Evolutionary conservation across 2,329 filamentous ascomycete genomes (phyloP).

Genomic region (Cladobotryum protrusum): DNA sequence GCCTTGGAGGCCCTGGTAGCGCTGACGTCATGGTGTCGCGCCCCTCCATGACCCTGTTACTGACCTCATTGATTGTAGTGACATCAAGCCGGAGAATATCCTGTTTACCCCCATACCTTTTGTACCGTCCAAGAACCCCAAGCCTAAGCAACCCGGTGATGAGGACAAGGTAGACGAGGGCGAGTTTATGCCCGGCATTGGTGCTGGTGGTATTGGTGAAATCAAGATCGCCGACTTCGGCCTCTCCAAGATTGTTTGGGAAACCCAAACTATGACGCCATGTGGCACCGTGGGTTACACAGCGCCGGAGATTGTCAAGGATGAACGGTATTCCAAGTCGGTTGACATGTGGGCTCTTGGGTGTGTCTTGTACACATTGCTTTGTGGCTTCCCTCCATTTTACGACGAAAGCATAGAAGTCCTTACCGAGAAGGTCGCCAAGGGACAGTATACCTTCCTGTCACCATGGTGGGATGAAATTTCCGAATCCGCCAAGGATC

Average conservation of each 20-base stretch:
- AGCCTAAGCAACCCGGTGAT: slow-evolving; percentile 77
- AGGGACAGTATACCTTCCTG: slow-evolving; percentile 93
- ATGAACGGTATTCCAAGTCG: slow-evolving; percentile 96
- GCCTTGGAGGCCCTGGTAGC: not conserved
- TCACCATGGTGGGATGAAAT: slow-evolving; percentile 99
- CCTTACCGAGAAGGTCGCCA: slow-evolving; percentile 93
- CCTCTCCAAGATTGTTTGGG: slow-evolving; percentile 96
- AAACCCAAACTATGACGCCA: slow-evolving; percentile 97
- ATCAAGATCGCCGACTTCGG: slow-evolving; percentile 99
- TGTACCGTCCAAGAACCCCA: slow-evolving; percentile 71
- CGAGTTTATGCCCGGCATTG: slow-evolving; percentile 76
- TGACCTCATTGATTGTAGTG: slow-evolving; percentile 45
- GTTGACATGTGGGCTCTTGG: slow-evolving; percentile 99
- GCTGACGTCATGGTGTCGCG: slow-evolving; percentile 21
- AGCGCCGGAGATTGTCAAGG: slow-evolving; percentile 96
- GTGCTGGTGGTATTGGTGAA: slow-evolving; percentile 81
- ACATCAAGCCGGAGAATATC: slow-evolving; percentile 98
- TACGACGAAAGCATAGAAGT: slow-evolving; percentile 98
- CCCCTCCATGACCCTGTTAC: slow-evolving; percentile 11
- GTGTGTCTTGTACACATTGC: slow-evolving; percentile 91
- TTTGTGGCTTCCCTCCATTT: slow-evolving; percentile 96
- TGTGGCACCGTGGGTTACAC: slow-evolving; percentile 98
- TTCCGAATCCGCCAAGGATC: slow-evolving; percentile 86
- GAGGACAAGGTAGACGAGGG: slow-evolving; percentile 97
- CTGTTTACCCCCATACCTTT: slow-evolving; percentile 84